Base-by-base conservation (phyloP, 2,329 filamentous ascomycete genomes). In the Sclerotiophoma versabilis region DNA sequence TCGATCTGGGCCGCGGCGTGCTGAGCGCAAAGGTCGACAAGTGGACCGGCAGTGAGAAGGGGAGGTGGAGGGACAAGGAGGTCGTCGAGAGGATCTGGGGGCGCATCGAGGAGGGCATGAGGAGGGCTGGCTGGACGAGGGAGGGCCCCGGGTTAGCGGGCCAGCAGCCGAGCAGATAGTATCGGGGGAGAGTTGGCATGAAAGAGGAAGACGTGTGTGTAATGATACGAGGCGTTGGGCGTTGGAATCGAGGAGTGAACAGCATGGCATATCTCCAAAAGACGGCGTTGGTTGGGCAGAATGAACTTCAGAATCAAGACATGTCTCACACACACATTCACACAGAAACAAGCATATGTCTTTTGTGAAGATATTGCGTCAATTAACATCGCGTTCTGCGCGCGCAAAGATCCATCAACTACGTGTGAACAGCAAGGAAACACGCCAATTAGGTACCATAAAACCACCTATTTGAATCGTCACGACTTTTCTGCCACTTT, bases 61-160 rank as follows among this genome's bases (percentile, higher is more conserved):
- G 86, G 33, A 68, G 88, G 56, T 98, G 93, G 87, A 83, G 93
- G 65, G 95, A 99, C 76, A 84, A 93, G 44, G 95, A 98, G 79
- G 87, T 96, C 15, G 92, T 97, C 9, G 95, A 98, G 81, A 83
- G 87, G 54, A 91, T 99, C 58, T 99, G 95, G 95, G 90, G 89
- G 70, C 81, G 85, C 4, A 90, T 99, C 60, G 95, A 98, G 81
- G 83, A 83, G 62, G 89, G 90, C 59, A 98, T 99, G 95, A 84
- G 88, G 68, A 82, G 83, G 57, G 91, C 88, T 72, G 93, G 92
- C 2, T 97, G 92, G 92, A 85, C 83, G 49, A 87, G 84, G 70
- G 89, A 92, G 66, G 84, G 87, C 9, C 87, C 88, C 2, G 75
- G 80, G 17, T 32, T 72, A 48, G 66, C 65, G 26, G 69, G 65